phyloP scores from a whole-genome alignment of 106 monocot species.

The Iris macrosiphon region DNA sequence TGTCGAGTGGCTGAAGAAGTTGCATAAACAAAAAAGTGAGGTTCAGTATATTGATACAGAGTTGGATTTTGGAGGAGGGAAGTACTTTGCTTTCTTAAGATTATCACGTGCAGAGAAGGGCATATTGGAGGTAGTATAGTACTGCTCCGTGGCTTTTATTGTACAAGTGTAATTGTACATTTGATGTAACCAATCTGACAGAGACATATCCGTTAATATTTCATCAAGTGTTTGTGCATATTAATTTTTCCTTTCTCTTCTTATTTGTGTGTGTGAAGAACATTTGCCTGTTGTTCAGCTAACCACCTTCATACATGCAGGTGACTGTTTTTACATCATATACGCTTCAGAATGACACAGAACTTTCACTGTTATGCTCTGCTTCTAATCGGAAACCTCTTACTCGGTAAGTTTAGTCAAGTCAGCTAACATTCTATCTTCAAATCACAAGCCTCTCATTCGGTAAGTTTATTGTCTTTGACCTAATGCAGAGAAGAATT shows the following conservation, averaged over 20 bases:
- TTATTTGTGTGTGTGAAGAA: neutral
- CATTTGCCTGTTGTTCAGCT: neutral
- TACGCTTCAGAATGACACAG: constrained; percentile 59
- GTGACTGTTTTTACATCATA: constrained; percentile 63
- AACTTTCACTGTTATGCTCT: constrained; percentile 41
- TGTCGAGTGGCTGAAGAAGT: constrained; percentile 61
- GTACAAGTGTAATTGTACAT: neutral
- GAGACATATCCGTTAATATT: neutral
- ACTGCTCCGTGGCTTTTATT: neutral
- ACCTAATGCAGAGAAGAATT: constrained; percentile 35
- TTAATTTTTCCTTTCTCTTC: neutral
- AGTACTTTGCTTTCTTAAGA: constrained; percentile 59
- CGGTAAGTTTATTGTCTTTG: constrained; percentile 26
- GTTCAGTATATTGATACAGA: constrained; percentile 62
- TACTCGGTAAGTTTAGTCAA: constrained; percentile 25
- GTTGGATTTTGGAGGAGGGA: constrained; percentile 61
- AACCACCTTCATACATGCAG: constrained; percentile 27
- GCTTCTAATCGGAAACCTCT: constrained; percentile 28
- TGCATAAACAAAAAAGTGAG: constrained; percentile 48
- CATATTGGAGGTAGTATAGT: constrained; percentile 56
- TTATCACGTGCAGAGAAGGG: constrained; percentile 61
- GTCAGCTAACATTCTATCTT: neutral
- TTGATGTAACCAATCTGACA: neutral
- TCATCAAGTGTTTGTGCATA: neutral
- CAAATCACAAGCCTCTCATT: constrained; percentile 21